A percentile compares a stretch with the other conserved stretches of the same genome.
These are phyloP conservation scores for Fusarium avenaceum DNA, from an alignment of 2,329 filamentous ascomycete genomes.

Conservation along the genomic window DNA sequence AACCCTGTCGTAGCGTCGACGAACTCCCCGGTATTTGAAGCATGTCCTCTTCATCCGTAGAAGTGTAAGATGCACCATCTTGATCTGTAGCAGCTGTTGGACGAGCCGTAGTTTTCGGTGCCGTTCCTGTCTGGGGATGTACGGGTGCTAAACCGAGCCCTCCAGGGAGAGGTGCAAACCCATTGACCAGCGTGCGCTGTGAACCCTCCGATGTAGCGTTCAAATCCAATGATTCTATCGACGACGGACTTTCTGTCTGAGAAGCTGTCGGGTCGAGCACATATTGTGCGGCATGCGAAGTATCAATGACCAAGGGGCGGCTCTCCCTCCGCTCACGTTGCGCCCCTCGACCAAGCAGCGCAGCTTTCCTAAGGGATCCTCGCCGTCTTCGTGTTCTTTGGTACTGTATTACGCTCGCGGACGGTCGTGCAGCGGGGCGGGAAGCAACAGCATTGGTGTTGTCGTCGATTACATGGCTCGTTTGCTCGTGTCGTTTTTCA, in stretches of 20 bases:
- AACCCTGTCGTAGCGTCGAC: slow-evolving; percentile 58
- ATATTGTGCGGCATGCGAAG: slow-evolving; percentile 49
- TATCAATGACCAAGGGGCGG: slow-evolving; percentile 61
- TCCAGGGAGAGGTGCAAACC: slow-evolving; percentile 57
- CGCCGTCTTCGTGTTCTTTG: slow-evolving; percentile 76
- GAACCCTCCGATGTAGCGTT: slow-evolving; percentile 61
- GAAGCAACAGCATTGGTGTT: slow-evolving; percentile 54
- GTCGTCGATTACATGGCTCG: slow-evolving; percentile 57
- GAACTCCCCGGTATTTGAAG: slow-evolving; percentile 71
- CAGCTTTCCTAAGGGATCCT: slow-evolving; percentile 89
- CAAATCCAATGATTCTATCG: slow-evolving; percentile 59
- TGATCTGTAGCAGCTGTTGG: slow-evolving; percentile 32
- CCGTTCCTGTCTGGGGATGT: slow-evolving; percentile 25
- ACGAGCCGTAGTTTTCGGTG: slow-evolving; percentile 32
- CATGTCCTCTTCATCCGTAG: slow-evolving; percentile 86
- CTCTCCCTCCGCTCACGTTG: slow-evolving; percentile 71
- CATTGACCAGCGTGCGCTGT: slow-evolving; percentile 62
- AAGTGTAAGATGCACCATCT: slow-evolving; percentile 57
- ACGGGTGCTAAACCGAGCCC: slow-evolving; percentile 29
- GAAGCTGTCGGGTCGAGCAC: slow-evolving; percentile 35
- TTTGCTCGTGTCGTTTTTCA: slow-evolving; percentile 51
- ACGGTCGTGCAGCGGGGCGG: slow-evolving; percentile 46
- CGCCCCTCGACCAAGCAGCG: slow-evolving; percentile 80
- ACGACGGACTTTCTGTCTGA: slow-evolving; percentile 41
- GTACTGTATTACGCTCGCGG: slow-evolving; percentile 55